A percentile compares a stretch with the other conserved stretches of the same genome.
Evolutionary conservation across 2,329 filamentous ascomycete genomes (phyloP).

Genomic region (Amauroascus verrucosus): DNA sequence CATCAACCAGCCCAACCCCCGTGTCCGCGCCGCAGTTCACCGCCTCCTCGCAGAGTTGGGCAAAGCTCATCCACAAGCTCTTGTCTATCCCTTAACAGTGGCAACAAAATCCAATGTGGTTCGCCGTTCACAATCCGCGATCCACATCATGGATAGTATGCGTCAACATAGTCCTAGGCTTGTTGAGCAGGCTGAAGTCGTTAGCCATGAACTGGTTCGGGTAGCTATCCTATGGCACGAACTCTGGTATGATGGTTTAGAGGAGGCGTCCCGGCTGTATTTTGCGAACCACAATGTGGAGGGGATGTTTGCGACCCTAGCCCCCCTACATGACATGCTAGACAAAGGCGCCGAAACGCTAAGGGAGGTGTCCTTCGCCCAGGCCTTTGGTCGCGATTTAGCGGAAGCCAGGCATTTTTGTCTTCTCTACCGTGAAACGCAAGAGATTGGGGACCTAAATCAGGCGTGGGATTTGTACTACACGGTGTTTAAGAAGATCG

Average conservation of each 20-base stretch:
- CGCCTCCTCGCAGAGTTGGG: slow-evolving; percentile 87
- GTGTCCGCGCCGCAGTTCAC: slow-evolving; percentile 83
- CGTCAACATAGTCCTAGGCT: slow-evolving; percentile 83
- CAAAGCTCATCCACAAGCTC: slow-evolving; percentile 83
- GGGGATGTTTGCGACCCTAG: slow-evolving; percentile 87
- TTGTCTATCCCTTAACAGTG: slow-evolving; percentile 94
- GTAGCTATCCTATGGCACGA: slow-evolving; percentile 98
- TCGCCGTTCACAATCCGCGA: slow-evolving; percentile 75
- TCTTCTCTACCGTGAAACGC: slow-evolving; percentile 76
- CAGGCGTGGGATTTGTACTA: slow-evolving; percentile 99
- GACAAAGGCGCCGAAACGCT: slow-evolving; percentile 87
- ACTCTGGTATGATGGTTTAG: slow-evolving; percentile 94
- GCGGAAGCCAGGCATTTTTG: slow-evolving; percentile 95
- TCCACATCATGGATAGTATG: slow-evolving; percentile 96
- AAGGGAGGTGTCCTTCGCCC: slow-evolving; percentile 91
- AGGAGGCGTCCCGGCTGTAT: slow-evolving; percentile 91
- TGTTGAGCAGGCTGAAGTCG: slow-evolving; percentile 87
- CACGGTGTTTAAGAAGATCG: slow-evolving; percentile 93
- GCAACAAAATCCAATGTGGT: slow-evolving; percentile 93
- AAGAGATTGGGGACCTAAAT: slow-evolving; percentile 87
- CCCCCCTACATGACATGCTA: slow-evolving; percentile 81
- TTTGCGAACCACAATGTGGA: slow-evolving; percentile 97
- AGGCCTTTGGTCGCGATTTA: slow-evolving; percentile 91
- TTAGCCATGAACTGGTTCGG: slow-evolving; percentile 92
- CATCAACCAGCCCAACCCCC: slow-evolving; percentile 88